phyloP scores from a whole-genome alignment of 2,329 filamentous ascomycete genomes.

The Chaetomiaceae sp. region DNA sequence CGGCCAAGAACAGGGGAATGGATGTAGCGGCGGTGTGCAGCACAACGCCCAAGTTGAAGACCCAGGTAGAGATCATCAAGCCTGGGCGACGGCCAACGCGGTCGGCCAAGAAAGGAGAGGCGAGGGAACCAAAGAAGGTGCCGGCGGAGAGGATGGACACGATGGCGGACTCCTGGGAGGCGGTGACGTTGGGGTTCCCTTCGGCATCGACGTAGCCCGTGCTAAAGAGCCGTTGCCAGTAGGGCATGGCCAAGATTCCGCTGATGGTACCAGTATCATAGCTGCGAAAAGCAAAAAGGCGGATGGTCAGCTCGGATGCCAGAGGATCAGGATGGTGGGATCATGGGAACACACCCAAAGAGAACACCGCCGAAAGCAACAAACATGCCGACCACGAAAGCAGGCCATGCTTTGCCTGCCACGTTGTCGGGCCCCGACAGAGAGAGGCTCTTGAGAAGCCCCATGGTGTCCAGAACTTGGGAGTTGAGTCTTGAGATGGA shows the following conservation, averaged over 20 bases:
- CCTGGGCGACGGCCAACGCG: slow-evolving; percentile 59
- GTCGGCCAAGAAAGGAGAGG: slow-evolving; percentile 58
- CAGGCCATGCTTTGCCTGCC: slow-evolving; percentile 11
- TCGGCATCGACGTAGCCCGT: slow-evolving; percentile 44
- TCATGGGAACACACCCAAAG: slow-evolving; percentile 19
- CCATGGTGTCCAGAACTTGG: slow-evolving; percentile 3
- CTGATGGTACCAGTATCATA: slow-evolving; percentile 24
- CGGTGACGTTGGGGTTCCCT: slow-evolving; percentile 43
- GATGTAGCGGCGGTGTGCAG: slow-evolving; percentile 58
- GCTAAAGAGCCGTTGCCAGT: slow-evolving; percentile 48
- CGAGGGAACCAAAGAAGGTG: slow-evolving; percentile 69
- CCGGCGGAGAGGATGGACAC: slow-evolving; percentile 73
- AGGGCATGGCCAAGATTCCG: slow-evolving; percentile 31
- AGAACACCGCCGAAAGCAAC: slow-evolving; percentile 24
- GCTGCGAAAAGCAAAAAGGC: not conserved
- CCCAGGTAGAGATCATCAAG: slow-evolving; percentile 55
- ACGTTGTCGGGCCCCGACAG: slow-evolving; percentile 5
- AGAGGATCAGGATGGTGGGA: not conserved
- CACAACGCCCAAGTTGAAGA: slow-evolving; percentile 64
- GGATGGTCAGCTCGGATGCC: not conserved
- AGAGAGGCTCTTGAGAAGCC: slow-evolving; percentile 3
- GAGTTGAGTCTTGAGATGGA: no score
- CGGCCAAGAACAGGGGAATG: slow-evolving; percentile 62
- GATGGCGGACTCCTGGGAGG: slow-evolving; percentile 57
- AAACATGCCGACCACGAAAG: slow-evolving; percentile 2